Evolutionary conservation across 1,139 yeast species (phyloP).

Genomic region (Geotrichum candidum): DNA sequence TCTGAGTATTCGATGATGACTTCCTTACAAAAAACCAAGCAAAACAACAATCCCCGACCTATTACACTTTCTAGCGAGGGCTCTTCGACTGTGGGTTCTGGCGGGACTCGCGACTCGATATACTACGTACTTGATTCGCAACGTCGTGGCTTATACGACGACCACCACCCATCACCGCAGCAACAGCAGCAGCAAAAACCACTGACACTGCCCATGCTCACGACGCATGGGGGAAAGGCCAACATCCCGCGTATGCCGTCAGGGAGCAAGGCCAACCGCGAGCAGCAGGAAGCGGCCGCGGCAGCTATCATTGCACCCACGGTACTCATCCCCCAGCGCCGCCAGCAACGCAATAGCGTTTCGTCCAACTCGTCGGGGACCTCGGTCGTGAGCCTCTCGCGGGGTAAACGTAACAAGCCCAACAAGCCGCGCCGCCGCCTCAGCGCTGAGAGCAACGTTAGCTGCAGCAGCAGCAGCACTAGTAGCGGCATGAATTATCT

Average conservation of each 20-base stretch:
- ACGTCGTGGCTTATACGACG: not conserved
- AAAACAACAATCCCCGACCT: not conserved
- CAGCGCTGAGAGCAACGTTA: not conserved
- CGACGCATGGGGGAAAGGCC: not conserved
- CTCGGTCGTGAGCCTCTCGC: not conserved
- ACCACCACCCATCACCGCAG: not conserved
- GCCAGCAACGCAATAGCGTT: not conserved
- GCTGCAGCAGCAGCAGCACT: not conserved
- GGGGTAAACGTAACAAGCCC: not conserved
- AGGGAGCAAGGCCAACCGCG: not conserved
- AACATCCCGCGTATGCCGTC: not conserved
- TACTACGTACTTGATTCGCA: not conserved
- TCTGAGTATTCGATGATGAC: not conserved
- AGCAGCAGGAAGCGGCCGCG: not conserved
- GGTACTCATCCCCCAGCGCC: not conserved
- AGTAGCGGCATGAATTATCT: not conserved
- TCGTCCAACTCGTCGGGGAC: not conserved
- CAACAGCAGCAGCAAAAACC: not conserved
- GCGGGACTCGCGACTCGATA: not conserved
- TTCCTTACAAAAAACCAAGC: not conserved
- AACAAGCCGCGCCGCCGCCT: not conserved
- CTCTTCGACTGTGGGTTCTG: not conserved
- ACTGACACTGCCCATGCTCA: not conserved
- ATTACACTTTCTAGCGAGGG: not conserved
- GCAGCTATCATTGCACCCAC: not conserved